phyloP scores from a whole-genome alignment of 495 filamentous ascomycete genomes.

The Elaphomyces granulatus region DNA sequence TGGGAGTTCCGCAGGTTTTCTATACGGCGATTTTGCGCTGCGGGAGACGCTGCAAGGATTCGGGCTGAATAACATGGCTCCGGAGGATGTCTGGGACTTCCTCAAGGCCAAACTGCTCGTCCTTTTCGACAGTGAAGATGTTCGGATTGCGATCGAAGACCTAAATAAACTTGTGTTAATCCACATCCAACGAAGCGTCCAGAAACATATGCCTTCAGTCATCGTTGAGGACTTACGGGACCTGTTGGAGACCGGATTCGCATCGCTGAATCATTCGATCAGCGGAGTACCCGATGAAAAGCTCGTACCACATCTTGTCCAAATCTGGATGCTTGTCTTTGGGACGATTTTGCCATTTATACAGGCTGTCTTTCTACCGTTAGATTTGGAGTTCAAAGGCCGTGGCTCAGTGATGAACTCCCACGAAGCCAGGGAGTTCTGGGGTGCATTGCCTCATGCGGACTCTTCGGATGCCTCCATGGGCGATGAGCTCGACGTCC shows the following conservation, averaged over 20 bases:
- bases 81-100: slow-evolving; percentile 91
- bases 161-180: slow-evolving; percentile 77
- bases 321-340: slow-evolving; percentile 88
- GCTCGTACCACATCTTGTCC: slow-evolving; percentile 72
- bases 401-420: slow-evolving; percentile 58
- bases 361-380: slow-evolving; percentile 86
- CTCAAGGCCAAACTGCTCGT: slow-evolving; percentile 80
- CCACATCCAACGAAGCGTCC: slow-evolving; percentile 65
- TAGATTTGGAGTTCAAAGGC: slow-evolving; percentile 90
- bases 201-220: slow-evolving; percentile 46
- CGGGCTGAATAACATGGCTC: slow-evolving; percentile 65
- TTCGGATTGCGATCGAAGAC: slow-evolving; percentile 83
- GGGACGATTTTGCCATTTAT: slow-evolving; percentile 83
- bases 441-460: slow-evolving; percentile 41
- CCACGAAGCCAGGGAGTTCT: slow-evolving; percentile 75
- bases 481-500: slow-evolving; percentile 61
- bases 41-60: slow-evolving; percentile 41
- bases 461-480: slow-evolving; percentile 21
- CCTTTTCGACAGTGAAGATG: slow-evolving; percentile 85
- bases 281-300: slow-evolving; percentile 64
- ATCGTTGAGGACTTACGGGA: slow-evolving; percentile 72
- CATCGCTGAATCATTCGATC: slow-evolving; percentile 69
- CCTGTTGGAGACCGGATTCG: slow-evolving; percentile 68
- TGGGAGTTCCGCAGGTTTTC: slow-evolving; percentile 18
- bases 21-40: slow-evolving; percentile 25